A percentile compares a stretch with the other conserved stretches of the same genome.
Conservation (phyloP, 495 filamentous ascomycete species). For the Aspergillus nidulans region DNA sequence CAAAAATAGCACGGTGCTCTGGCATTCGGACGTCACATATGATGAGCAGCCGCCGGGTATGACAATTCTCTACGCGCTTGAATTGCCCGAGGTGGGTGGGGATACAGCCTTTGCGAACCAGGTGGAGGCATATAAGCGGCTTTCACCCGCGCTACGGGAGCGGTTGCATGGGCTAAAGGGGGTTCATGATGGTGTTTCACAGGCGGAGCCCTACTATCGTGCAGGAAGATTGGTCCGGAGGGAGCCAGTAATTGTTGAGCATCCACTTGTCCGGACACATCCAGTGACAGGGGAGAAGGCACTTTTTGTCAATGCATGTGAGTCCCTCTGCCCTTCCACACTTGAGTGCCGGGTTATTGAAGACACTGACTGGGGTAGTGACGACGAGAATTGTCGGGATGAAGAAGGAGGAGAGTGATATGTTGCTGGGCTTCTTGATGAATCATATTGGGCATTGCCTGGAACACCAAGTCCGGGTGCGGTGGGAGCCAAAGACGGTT, state of each 20-base stretch:
- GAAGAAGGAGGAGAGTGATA: slow-evolving; percentile 2
- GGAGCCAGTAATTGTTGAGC: slow-evolving; percentile 27
- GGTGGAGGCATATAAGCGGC: slow-evolving; percentile 55
- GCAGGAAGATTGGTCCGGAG: slow-evolving; percentile 44
- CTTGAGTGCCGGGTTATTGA: neutral
- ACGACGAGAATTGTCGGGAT: neutral
- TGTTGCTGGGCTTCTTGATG: neutral
- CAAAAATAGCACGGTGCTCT: slow-evolving; percentile 33
- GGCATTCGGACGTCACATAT: slow-evolving; percentile 63
- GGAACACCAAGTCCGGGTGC: neutral
- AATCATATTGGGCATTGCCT: neutral
- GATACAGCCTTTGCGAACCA: slow-evolving; percentile 62
- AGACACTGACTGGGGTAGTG: too few relatives aligned
- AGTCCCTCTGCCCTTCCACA: too few relatives aligned
- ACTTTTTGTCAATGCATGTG: neutral
- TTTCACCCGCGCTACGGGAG: slow-evolving; percentile 55
- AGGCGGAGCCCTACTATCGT: slow-evolving; percentile 38
- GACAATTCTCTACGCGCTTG: slow-evolving; percentile 22
- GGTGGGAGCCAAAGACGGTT: neutral
- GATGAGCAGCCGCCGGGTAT: slow-evolving; percentile 48
- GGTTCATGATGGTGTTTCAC: slow-evolving; percentile 57
- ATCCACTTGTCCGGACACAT: slow-evolving; percentile 8
- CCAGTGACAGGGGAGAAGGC: slow-evolving; percentile 1
- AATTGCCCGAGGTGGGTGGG: slow-evolving; percentile 46
- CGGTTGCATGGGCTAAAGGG: slow-evolving; percentile 59